Evolutionary conservation across 257 asterid species (phyloP), one percentile per base, ranked within the genome.

Genomic region (Nemophila menziesii): DNA sequence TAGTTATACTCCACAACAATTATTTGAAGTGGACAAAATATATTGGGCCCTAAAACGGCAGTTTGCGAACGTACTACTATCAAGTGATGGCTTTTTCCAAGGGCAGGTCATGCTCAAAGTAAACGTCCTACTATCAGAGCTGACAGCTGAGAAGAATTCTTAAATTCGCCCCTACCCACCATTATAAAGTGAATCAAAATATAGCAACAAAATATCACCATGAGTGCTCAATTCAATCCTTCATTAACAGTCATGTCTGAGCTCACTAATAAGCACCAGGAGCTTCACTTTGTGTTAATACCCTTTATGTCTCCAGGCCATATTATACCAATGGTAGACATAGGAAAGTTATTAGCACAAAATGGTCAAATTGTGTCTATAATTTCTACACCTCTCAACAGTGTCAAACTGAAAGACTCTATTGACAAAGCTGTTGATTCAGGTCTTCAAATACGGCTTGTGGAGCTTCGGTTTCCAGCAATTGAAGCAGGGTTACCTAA

Each of bases 251-350:
- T 13, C 36, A 29, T 29, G 36, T 29, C 36, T 29, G 36, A 10
- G 12, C 2, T 7, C 1, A 7, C 36, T 29, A 13, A 26, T 26
- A 5, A 26, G 5, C 33, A 29, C 36, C 4, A 65, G 43, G 14
- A 60, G 1, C 75, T 60, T 55, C 83, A 71, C 56, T 73, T 73
- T 43, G 51, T 71, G 23, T 39, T 73, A 54, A 17, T 70, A 55
- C 89, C 89, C 14, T 63, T 67, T 40, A 62, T 78, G 75, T 68
- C 82, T 16, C 80, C 62, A 21, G 74, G 82, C 39, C 89, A 78
- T 56, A 49, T 58, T 42, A 70, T 73, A 5, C 80, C 87, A n/a
- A 58, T 77, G 67, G 37, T 55, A 0, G 78, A 73, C 20, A 58
- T 74, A 2, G 36, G 36, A 10, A 29, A 29, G 36, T 29, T 29